Percentiles rank a stretch among this genome's conserved stretches.
Conservation (phyloP, 192 early-diverging fungal genomes). For the Umbelopsis vinacea region DNA sequence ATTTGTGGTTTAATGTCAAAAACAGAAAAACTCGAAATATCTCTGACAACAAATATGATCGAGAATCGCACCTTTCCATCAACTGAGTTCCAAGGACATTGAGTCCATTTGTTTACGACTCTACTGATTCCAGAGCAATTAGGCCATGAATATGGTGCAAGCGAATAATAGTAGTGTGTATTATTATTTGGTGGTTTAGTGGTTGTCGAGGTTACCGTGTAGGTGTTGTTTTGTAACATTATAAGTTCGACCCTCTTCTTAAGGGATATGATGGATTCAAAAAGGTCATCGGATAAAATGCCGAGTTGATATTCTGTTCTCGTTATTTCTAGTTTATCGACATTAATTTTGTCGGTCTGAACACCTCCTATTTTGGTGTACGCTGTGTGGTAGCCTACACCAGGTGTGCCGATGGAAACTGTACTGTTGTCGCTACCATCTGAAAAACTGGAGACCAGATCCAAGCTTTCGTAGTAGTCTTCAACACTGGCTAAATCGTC, state of each 20-base stretch:
- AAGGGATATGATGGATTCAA: neutral
- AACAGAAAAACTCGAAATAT: no score
- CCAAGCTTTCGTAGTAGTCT: conserved; percentile 7
- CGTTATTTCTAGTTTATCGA: neutral
- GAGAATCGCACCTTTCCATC: conserved; percentile 18
- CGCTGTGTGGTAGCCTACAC: conserved; percentile 11
- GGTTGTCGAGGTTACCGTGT: conserved; percentile 21
- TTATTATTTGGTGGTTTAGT: conserved; percentile 23
- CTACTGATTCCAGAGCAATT: conserved; percentile 3
- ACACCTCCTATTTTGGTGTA: neutral
- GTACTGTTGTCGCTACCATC: neutral
- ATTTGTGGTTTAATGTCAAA: neutral
- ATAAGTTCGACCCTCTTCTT: neutral
- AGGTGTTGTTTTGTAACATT: neutral
- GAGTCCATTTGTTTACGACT: neutral
- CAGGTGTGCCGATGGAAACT: neutral
- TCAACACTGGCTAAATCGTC: conserved; percentile 2
- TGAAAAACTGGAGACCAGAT: neutral
- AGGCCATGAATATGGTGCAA: conserved; percentile 25
- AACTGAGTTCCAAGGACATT: conserved; percentile 19
- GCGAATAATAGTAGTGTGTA: conserved; percentile 24
- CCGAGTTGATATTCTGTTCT: neutral
- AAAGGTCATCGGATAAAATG: neutral
- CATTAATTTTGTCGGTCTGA: conserved; percentile 18
- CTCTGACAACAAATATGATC: neutral